phyloP scores from a whole-genome alignment of 2,329 filamentous ascomycete species.

The Colletotrichum spinosum region DNA sequence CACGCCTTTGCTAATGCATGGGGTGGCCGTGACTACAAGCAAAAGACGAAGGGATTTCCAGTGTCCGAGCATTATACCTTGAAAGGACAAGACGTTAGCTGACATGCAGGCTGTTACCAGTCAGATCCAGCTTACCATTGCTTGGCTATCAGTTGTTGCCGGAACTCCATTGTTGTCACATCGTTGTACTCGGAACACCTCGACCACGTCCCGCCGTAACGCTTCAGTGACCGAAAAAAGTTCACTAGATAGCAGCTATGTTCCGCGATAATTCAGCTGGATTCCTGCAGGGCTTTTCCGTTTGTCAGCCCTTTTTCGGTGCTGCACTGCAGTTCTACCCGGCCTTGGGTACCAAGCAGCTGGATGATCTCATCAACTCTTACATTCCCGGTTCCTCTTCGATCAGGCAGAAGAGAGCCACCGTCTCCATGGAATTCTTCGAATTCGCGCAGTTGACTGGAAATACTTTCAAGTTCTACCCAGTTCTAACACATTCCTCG shows the following conservation, averaged over 20 bases:
- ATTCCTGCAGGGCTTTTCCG: slow-evolving; percentile 64
- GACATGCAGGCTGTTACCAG: too few relatives aligned
- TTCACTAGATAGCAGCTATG: slow-evolving; percentile 48
- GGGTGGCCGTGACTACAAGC: too few relatives aligned
- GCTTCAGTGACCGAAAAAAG: slow-evolving; percentile 3
- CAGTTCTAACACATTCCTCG: slow-evolving; percentile 55
- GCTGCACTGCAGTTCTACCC: slow-evolving; percentile 74
- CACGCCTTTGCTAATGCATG: too few relatives aligned
- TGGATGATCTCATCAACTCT: slow-evolving; percentile 69
- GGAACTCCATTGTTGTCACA: background rate
- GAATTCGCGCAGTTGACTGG: slow-evolving; percentile 64
- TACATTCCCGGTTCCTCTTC: slow-evolving; percentile 66
- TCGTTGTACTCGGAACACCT: background rate
- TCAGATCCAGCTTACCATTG: too few relatives aligned
- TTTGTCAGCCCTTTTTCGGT: slow-evolving; percentile 69
- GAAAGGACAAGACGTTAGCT: too few relatives aligned
- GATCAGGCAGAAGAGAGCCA: slow-evolving; percentile 69
- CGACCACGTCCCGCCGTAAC: slow-evolving; percentile 1
- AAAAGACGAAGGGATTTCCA: too few relatives aligned
- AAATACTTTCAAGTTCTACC: slow-evolving; percentile 71
- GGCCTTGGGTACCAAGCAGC: slow-evolving; percentile 70
- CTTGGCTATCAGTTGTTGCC: too few relatives aligned
- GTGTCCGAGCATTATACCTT: too few relatives aligned
- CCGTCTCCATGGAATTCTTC: slow-evolving; percentile 70
- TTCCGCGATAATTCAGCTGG: slow-evolving; percentile 49